Percentiles rank a stretch among this genome's conserved stretches.
Conservation (phyloP, 805 yeast species). For the Nakazawaea ambrosiae region DNA sequence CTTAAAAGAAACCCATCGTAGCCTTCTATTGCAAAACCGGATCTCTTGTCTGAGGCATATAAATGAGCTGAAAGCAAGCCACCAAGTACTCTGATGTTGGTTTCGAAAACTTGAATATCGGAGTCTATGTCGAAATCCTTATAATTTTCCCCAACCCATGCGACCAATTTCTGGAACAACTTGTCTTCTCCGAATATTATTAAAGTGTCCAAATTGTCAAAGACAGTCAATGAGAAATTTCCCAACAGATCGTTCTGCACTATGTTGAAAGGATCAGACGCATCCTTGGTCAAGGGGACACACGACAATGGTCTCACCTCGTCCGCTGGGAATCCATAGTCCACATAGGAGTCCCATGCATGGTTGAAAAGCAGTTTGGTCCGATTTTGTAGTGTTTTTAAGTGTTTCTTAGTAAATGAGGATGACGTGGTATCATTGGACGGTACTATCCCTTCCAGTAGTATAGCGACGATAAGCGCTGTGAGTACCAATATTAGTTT, state of each 20-base stretch:
- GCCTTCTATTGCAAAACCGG: conserved; percentile 30
- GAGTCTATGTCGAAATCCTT: conserved; percentile 54
- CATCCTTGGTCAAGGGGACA: conserved; percentile 59
- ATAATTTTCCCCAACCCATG: conserved; percentile 27
- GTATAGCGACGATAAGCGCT: no score
- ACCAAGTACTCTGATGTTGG: conserved; percentile 76
- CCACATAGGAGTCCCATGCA: conserved; percentile 67
- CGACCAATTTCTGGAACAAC: conserved; percentile 41
- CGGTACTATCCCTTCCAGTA: not conserved
- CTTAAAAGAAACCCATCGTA: conserved; percentile 70
- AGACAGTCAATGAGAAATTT: conserved; percentile 67
- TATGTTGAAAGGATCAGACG: conserved; percentile 41
- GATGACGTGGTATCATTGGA: no score
- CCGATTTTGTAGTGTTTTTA: conserved; percentile 27
- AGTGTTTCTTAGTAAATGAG: conserved; percentile 18
- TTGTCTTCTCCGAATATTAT: conserved; percentile 63
- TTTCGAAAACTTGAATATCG: conserved; percentile 82
- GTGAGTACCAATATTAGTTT: conserved; percentile 12
- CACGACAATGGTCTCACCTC: conserved; percentile 76
- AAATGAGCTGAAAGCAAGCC: conserved; percentile 76
- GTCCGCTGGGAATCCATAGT: conserved; percentile 72
- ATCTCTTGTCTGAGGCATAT: conserved; percentile 45
- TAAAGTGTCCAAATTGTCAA: conserved; percentile 76
- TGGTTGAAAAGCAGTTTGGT: conserved; percentile 58
- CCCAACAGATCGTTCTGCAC: conserved; percentile 81